phyloP scores from a whole-genome alignment of 2,329 filamentous ascomycete genomes.

The Penicillium concentricum region DNA sequence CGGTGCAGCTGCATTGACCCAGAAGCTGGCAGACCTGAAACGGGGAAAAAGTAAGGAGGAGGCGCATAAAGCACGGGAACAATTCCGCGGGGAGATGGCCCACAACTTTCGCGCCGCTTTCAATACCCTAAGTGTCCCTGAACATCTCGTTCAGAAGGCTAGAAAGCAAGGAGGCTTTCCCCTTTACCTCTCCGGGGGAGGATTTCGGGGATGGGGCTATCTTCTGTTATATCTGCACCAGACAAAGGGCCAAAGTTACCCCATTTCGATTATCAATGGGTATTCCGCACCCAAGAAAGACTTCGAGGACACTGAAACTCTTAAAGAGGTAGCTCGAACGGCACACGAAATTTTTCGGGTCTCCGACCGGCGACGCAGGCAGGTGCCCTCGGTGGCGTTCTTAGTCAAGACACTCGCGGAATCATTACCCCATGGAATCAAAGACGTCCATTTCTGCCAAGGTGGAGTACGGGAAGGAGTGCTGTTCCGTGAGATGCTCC shows the following conservation, averaged over 20 bases:
- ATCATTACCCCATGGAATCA: slow-evolving; percentile 64
- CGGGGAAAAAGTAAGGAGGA: slow-evolving; percentile 39
- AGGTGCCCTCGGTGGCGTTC: slow-evolving; percentile 79
- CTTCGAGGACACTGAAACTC: slow-evolving; percentile 28
- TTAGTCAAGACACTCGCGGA: slow-evolving; percentile 70
- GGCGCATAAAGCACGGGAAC: slow-evolving; percentile 42
- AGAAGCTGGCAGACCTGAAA: slow-evolving; percentile 52
- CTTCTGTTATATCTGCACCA: slow-evolving; percentile 75
- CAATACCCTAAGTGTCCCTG: slow-evolving; percentile 56
- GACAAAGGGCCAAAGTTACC: slow-evolving; percentile 64
- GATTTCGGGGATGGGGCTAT: slow-evolving; percentile 85
- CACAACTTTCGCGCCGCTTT: slow-evolving; percentile 61
- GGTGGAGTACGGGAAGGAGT: slow-evolving; percentile 82
- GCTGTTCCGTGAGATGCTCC: slow-evolving; percentile 65
- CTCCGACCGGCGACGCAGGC: slow-evolving; percentile 71
- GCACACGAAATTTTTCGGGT: slow-evolving; percentile 61
- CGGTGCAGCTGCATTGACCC: slow-evolving; percentile 64
- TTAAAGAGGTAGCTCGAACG: slow-evolving; percentile 28
- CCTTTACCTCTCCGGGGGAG: slow-evolving; percentile 82
- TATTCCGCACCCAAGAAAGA: slow-evolving; percentile 59
- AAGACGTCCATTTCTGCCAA: slow-evolving; percentile 75
- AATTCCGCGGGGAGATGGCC: slow-evolving; percentile 46
- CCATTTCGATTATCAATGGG: slow-evolving; percentile 75
- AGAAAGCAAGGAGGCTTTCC: slow-evolving; percentile 55
- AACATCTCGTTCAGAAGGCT: slow-evolving; percentile 48